Conservation (phyloP, 1,284 basidiomycete genomes). For the Trichosporon coremiiforme region DNA sequence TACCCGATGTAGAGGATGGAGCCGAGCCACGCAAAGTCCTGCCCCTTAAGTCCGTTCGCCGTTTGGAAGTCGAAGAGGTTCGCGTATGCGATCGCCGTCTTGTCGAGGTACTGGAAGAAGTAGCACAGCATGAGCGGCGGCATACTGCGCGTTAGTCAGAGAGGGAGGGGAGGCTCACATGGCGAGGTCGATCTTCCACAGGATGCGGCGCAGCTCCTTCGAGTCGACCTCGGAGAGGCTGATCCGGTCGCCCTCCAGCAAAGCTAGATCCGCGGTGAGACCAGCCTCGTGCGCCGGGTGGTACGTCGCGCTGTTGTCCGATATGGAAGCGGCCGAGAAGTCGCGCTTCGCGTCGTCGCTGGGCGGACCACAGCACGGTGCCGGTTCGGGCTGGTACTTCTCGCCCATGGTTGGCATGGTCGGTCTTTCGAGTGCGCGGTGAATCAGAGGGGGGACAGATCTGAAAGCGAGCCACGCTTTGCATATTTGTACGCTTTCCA, state of each 20-base stretch:
- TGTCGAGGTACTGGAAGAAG: constrained; percentile 46
- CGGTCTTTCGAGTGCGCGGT: background rate
- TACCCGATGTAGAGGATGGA: constrained; percentile 43
- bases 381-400: background rate
- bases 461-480: too few relatives aligned
- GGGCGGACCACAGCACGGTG: background rate
- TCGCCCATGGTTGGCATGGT: background rate
- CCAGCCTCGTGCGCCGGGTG: background rate
- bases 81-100: constrained; percentile 39
- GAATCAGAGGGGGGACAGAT: too few relatives aligned
- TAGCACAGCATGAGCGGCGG: constrained; percentile 20
- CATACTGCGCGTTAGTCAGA: background rate
- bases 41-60: constrained; percentile 18
- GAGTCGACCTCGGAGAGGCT: background rate
- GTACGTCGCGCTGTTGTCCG: background rate
- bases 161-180: background rate
- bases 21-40: constrained; percentile 40
- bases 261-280: background rate
- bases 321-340: background rate
- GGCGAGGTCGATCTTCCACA: constrained; percentile 11
- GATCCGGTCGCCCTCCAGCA: constrained; percentile 6
- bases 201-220: background rate
- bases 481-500: too few relatives aligned
- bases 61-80: constrained; percentile 34
- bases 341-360: background rate